Base-by-base conservation (phyloP, 768 basidiomycete genomes). In the Boletus insuetus region DNA sequence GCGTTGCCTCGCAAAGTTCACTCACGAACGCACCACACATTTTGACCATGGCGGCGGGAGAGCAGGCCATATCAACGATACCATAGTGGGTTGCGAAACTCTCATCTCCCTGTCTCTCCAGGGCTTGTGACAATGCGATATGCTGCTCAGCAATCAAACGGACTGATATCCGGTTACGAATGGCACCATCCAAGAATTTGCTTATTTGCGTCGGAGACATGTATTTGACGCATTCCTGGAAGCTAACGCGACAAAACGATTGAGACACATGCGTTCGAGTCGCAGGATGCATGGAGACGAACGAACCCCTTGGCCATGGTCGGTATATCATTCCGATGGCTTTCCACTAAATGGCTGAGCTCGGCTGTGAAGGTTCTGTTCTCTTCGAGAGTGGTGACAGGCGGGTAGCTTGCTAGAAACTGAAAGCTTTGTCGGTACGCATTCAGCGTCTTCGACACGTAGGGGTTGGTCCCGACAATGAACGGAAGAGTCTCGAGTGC, bases 101-200 rank as follows among this genome's bases (percentile, higher is more conserved):
- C 2, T 58, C 20, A 16, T 64, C 58, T 24, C 66, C 61, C 26
- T 77, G 74, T 35, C 75, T 71, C 44, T 78, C 73, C 54, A 92
- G 67, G 2, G 85, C 85, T 53, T 82, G 83, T 2, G 92, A 89
- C 41, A 95, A 77, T 10, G 90, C 84, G 37, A 95, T 89, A 68
- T 95, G 93, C 64, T 95, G 93, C 69, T 95, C 93, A 38, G 91
- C 93, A 56, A 94, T 89, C 53, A 95, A 75, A 34, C 93, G 85
- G 29, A 94, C 84, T 38, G 90, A 91, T 53, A 94, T 92, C 52
- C 93, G 87, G 64, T 85, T 93, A 26, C 86, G 85, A 62, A 95
- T 94, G 39, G 90, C 85, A 41, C 84, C 83, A 67, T 95, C 89
- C 24, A 95, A 75, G 66, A 95, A 95, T 53, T 77, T 77, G 72